A percentile compares a stretch with the other conserved stretches of the same genome.
These are phyloP conservation scores for Blastocystis sp. DNA, from an alignment of 352 stramenopile genomes.

Conservation along the genomic window DNA sequence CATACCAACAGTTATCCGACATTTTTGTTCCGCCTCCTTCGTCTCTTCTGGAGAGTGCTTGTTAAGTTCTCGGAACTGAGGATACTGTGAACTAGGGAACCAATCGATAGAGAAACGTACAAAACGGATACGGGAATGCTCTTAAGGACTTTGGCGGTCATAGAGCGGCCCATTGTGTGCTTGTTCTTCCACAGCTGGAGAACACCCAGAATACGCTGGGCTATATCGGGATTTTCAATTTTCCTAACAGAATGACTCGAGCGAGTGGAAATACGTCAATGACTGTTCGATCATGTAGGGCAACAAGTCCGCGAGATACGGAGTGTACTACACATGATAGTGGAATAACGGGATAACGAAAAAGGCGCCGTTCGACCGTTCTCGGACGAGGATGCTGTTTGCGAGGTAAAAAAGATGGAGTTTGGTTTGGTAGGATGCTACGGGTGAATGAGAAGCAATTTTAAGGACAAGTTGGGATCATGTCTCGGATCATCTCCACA, in stretches of 20 bases:
- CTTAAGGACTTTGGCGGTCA: not conserved
- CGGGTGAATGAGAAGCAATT: not conserved
- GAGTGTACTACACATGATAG: conserved; percentile 28
- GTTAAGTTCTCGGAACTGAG: not conserved
- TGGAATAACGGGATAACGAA: not conserved
- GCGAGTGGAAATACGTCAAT: not conserved
- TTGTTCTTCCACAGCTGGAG: conserved; percentile 24
- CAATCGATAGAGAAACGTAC: not conserved
- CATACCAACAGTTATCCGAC: not conserved
- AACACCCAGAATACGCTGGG: not conserved
- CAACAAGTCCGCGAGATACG: not conserved
- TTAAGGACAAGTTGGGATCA: not conserved
- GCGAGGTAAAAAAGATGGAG: conserved; percentile 26
- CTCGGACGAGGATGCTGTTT: conserved; percentile 11
- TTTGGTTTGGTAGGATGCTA: not conserved
- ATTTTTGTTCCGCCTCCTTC: not conserved
- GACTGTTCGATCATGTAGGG: conserved; percentile 17
- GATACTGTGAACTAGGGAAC: not conserved
- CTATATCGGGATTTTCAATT: not conserved
- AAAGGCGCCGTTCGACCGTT: not conserved
- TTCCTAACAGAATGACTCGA: not conserved
- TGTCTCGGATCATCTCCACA: not conserved
- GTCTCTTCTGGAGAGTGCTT: not conserved
- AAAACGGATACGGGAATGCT: conserved; percentile 3
- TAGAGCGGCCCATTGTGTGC: conserved; percentile 11